Base-by-base conservation (phyloP, 2,329 filamentous ascomycete genomes). In the Epichloe uncinata region DNA sequence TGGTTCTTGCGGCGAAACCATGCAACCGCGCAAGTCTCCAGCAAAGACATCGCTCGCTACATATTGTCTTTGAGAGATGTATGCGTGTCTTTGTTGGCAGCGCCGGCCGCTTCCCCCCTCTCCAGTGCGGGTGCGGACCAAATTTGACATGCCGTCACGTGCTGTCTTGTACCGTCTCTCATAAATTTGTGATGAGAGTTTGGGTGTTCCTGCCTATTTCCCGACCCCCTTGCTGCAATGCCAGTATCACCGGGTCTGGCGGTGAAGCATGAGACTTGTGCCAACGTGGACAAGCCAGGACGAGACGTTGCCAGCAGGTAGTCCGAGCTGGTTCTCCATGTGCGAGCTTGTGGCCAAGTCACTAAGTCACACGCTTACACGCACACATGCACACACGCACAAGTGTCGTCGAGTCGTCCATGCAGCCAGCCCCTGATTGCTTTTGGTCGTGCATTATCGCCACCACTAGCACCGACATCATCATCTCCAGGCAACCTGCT, bases 361-460 rank as follows among this genome's bases (percentile, higher is more conserved):
- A 45, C 22, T 16, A 18, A 26, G 34, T 37, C 13, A 12, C 34
- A 37, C 43, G 8, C 26, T 9, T 1, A 30, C 26, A 30, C 26
- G 26, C 26, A 9, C 3, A 30, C 8, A 30, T 7, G 7, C 26
- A 3, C 2, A 9, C 26, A 30, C 22, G 2, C 7, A n/a, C 35
- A 37, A 16, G 16, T 16, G 20, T 22, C 35, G 35, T n/a, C 38
- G 16, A n/a, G 20, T 33, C 22, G 38, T 36, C 40, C 40, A 22
- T 22, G 47, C 16, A 33, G 38, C 30, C 16, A 33, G 38, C 30
- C 40, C 40, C 40, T 48, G 30, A 26, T 50, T 51, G 48, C 48
- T 47, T 50, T 44, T 47, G 44, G 47, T 38, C 50, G 35, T 50
- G 50, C 45, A 50, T 49, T 42, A 35, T 26, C 36, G 40, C 22